Base-by-base conservation (phyloP, 192 early-diverging fungal species). In the Gigaspora rosea region DNA sequence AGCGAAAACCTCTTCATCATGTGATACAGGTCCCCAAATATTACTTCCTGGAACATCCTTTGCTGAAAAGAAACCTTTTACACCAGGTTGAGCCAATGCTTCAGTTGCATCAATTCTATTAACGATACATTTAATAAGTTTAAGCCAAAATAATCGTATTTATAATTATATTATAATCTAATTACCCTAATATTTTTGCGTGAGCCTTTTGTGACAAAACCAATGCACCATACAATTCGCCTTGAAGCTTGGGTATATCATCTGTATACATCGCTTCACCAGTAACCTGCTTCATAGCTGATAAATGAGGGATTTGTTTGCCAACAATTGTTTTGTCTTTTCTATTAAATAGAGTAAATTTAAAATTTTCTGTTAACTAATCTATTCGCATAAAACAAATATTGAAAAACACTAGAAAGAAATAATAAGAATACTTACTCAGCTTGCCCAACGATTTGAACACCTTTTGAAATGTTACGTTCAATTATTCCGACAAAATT, bases 1-100 rank as follows among this genome's bases (percentile, higher is more conserved):
- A 3, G 92, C 93, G 88, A 95, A 92, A n/a, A 95, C 79, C 83
- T 91, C 91, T 83, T 96, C 95, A 78, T 95, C 94, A 78, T 86
- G 84, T 63, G 89, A 82, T 63, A 85, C 82, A 56, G 87, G 86
- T 32, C 84, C 84, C 84, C 81, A 86, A 48, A 77, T 57, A 77
- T 93, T 91, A 61, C 80, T 79, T 20, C 87, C 88, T 2, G 94
- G 92, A 61, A 95, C 86, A 79, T 96, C 94, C 64, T 86, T 82
- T 16, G 85, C 84, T 2, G 86, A 85, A 65, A 91, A 84, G 82
- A 92, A 94, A 33, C 87, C 85, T 20, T 81, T 73, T 9, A 96
- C 94, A 3, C 92, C 94, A 1, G 87, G 80, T 47, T 86, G 33
- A 8, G 78, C 84, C 48, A 95, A 81, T 15, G 94, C 94, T 50